phyloP scores from a whole-genome alignment of 192 early-diverging fungal species.

The Podila epigama region DNA sequence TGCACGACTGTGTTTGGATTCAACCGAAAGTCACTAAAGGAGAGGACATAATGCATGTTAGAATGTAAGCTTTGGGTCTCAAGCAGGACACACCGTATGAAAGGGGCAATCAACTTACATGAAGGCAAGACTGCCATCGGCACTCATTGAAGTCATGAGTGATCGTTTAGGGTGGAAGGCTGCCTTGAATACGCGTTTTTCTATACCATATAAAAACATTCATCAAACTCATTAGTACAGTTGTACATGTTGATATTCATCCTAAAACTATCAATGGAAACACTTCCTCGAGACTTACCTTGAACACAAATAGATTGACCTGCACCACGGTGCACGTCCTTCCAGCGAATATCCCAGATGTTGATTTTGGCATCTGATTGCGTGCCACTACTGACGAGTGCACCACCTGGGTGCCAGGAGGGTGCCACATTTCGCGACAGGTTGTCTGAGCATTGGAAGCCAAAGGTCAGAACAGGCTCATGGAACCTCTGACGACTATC shows the following conservation, averaged over 20 bases:
- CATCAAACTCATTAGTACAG: background rate
- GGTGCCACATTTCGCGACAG: slow-evolving; percentile 20
- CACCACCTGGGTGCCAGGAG: slow-evolving; percentile 40
- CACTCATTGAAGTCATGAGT: slow-evolving; percentile 35
- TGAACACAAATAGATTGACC: slow-evolving; percentile 35
- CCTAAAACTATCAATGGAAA: background rate
- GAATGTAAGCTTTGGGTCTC: background rate
- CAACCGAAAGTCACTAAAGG: slow-evolving; percentile 15
- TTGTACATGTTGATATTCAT: no score
- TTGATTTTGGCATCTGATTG: slow-evolving; percentile 41
- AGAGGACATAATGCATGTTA: background rate
- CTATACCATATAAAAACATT: no score
- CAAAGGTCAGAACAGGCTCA: slow-evolving; percentile 22
- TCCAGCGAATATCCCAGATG: slow-evolving; percentile 48
- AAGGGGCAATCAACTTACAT: slow-evolving; percentile 15
- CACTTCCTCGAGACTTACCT: background rate
- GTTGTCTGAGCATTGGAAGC: slow-evolving; percentile 26
- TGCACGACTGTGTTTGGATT: slow-evolving; percentile 23
- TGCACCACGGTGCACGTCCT: slow-evolving; percentile 32
- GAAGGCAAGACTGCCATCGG: slow-evolving; percentile 26
- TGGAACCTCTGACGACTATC: slow-evolving; percentile 18
- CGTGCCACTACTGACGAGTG: slow-evolving; percentile 33
- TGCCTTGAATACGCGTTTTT: slow-evolving; percentile 38
- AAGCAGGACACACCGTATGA: background rate
- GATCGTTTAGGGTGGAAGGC: slow-evolving; percentile 35